Percentiles rank a stretch among this genome's conserved stretches.
These are phyloP conservation scores for Metschnikowia gruessii DNA, from an alignment of 805 yeast genomes.

Conservation along the genomic window DNA sequence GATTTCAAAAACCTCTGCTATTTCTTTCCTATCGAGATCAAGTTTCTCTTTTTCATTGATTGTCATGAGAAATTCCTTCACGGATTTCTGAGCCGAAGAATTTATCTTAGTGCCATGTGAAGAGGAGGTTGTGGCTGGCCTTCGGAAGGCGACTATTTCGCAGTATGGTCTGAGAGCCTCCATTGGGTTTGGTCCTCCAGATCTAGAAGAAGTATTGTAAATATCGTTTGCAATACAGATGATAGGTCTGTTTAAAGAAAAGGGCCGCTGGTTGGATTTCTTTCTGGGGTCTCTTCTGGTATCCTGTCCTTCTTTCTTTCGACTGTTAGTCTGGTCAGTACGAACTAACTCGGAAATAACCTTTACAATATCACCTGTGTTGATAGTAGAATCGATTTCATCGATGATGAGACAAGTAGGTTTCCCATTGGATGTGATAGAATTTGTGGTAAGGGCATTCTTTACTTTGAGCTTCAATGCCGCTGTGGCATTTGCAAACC, in stretches of 20 bases:
- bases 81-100: conserved; percentile 30
- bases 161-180: conserved; percentile 71
- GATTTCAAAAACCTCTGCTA: conserved; percentile 64
- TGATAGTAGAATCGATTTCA: conserved; percentile 66
- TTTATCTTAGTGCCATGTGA: conserved; percentile 25
- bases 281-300: conserved; percentile 15
- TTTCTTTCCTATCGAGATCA: conserved; percentile 43
- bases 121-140: conserved; percentile 45
- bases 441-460: conserved; percentile 57
- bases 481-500: conserved; percentile 25
- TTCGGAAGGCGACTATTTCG: conserved; percentile 66
- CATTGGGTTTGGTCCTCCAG: conserved; percentile 48
- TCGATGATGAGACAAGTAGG: conserved; percentile 86
- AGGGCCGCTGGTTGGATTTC: conserved; percentile 33
- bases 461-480: conserved; percentile 36
- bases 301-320: conserved; percentile 4
- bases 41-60: conserved; percentile 54
- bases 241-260: conserved; percentile 70
- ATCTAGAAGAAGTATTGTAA: conserved; percentile 38
- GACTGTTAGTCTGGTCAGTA: conserved; percentile 41
- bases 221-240: conserved; percentile 90
- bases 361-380: conserved; percentile 35
- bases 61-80: conserved; percentile 44
- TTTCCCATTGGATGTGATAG: conserved; percentile 62
- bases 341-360: conserved; percentile 58